Conservation (phyloP, 2,329 filamentous ascomycete genomes). For the Aspergillus costaricaensis region DNA sequence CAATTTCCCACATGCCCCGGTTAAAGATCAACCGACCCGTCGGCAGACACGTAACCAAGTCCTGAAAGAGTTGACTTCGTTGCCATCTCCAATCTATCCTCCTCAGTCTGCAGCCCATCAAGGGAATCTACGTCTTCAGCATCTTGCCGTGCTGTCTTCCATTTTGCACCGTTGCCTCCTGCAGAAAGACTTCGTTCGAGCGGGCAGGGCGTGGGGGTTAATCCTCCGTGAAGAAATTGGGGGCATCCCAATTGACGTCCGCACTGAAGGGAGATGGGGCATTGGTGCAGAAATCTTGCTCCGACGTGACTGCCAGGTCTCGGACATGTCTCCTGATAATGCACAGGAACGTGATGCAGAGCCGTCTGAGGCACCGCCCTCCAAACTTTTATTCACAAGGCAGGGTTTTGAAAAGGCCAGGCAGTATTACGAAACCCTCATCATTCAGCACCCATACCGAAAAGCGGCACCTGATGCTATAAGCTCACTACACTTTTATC, state of each 20-base stretch:
- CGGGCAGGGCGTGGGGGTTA: slow-evolving; percentile 73
- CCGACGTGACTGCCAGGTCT: slow-evolving; percentile 47
- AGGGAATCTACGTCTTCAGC: slow-evolving; percentile 47
- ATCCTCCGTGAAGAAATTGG: slow-evolving; percentile 64
- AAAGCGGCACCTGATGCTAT: slow-evolving; percentile 59
- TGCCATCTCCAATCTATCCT: slow-evolving; percentile 38
- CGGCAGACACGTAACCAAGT: slow-evolving; percentile 22
- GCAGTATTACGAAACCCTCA: slow-evolving; percentile 75
- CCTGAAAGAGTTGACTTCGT: slow-evolving; percentile 30
- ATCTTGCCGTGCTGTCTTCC: slow-evolving; percentile 67
- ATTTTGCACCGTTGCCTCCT: slow-evolving; percentile 73
- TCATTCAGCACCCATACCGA: slow-evolving; percentile 74
- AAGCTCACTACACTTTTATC: slow-evolving; percentile 75
- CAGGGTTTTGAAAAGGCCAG: slow-evolving; percentile 60
- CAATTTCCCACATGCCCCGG: slow-evolving; percentile 44
- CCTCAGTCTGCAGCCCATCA: slow-evolving; percentile 35
- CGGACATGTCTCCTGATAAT: slow-evolving; percentile 13
- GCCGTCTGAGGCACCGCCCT: slow-evolving; percentile 1
- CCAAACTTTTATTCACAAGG: slow-evolving; percentile 41
- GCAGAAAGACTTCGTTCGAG: slow-evolving; percentile 69
- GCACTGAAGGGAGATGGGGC: slow-evolving; percentile 72
- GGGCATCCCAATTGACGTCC: slow-evolving; percentile 65
- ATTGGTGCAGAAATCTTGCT: slow-evolving; percentile 83
- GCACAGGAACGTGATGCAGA: slow-evolving; percentile 2
- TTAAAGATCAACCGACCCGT: slow-evolving; percentile 15